A percentile compares a stretch with the other conserved stretches of the same genome.
These are phyloP conservation scores for Cutaneotrichosporon sp. DNA, from an alignment of 1,284 basidiomycete genomes.

Conservation along the genomic window DNA sequence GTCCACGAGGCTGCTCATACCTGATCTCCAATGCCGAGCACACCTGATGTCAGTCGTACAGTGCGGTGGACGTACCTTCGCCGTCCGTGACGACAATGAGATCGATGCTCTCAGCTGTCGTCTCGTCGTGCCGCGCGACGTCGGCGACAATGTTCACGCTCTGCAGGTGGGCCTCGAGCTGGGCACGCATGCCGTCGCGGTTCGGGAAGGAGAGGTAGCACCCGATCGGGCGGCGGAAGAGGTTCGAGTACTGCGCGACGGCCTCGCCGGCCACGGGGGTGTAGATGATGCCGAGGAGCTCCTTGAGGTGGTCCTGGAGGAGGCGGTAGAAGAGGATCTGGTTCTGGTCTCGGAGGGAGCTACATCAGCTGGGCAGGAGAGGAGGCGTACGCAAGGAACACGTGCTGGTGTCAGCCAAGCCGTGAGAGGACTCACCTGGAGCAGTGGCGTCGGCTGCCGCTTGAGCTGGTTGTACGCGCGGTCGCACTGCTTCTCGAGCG, in stretches of 20 bases:
- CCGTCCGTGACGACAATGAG: slow-evolving; percentile 79
- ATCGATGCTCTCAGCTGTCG: slow-evolving; percentile 62
- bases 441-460: slow-evolving; percentile 36
- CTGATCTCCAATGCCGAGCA: background rate
- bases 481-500: slow-evolving; percentile 68
- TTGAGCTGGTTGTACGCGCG: slow-evolving; percentile 68
- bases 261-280: slow-evolving; percentile 56
- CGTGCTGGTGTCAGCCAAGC: slow-evolving; percentile 11
- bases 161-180: slow-evolving; percentile 52
- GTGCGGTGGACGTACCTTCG: slow-evolving; percentile 68
- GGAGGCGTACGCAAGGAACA: slow-evolving; percentile 12
- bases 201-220: slow-evolving; percentile 58
- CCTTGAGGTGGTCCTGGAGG: slow-evolving; percentile 66
- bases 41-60: too few species aligned
- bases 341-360: slow-evolving; percentile 54
- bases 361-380: background rate
- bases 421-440: slow-evolving; percentile 37
- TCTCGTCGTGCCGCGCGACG: slow-evolving; percentile 66
- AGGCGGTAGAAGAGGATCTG: slow-evolving; percentile 74
- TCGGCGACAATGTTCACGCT: slow-evolving; percentile 60
- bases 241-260: slow-evolving; percentile 74
- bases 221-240: slow-evolving; percentile 66
- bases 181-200: slow-evolving; percentile 65
- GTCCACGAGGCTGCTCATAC: too few species aligned
- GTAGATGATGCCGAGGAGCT: slow-evolving; percentile 63